These are phyloP conservation scores for Amphirosellinia nigrospora DNA, from an alignment of 495 filamentous ascomycete species.

Conservation along the genomic window DNA sequence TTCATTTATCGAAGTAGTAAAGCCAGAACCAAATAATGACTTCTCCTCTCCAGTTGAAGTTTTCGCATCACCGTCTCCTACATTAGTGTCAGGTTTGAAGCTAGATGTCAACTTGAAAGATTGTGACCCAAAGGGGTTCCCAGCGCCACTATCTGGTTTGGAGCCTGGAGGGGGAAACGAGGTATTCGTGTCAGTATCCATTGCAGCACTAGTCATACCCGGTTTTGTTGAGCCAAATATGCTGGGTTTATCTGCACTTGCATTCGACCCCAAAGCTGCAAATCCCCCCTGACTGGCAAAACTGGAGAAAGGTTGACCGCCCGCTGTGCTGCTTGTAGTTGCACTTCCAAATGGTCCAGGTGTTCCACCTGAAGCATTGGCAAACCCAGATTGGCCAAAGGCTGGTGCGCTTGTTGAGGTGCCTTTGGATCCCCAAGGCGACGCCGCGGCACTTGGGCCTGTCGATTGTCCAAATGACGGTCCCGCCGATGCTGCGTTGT, in stretches of 20 bases:
- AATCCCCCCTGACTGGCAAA: conserved; percentile 67
- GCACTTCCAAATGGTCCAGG: conserved; percentile 40
- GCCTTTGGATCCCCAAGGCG: conserved; percentile 50
- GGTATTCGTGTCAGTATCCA: conserved; percentile 45
- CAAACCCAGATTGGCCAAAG: conserved; percentile 50
- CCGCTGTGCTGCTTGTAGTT: conserved; percentile 29
- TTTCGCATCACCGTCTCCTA: conserved; percentile 62
- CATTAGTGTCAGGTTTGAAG: conserved; percentile 77
- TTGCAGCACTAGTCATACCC: conserved; percentile 44
- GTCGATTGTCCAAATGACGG: conserved; percentile 62
- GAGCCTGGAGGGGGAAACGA: conserved; percentile 51
- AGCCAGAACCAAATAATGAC: conserved; percentile 63
- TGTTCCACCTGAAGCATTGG: conserved; percentile 25
- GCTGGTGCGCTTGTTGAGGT: conserved; percentile 37
- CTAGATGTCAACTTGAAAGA: conserved; percentile 78
- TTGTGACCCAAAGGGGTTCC: conserved; percentile 59
- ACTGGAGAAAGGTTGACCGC: conserved; percentile 60
- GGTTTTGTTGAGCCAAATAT: conserved; percentile 59
- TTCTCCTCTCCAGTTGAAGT: conserved; percentile 45
- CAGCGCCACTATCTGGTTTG: conserved; percentile 47
- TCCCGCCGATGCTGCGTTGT: conserved; percentile 36
- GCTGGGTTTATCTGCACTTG: conserved; percentile 41
- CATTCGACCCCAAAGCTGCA: conserved; percentile 47
- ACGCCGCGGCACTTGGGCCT: conserved; percentile 42
- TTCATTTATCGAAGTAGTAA: conserved; percentile 59